Evolutionary conservation across 2,329 filamentous ascomycete species (phyloP), one percentile per base, ranked within the genome.

Genomic region (Cercospora sesami): DNA sequence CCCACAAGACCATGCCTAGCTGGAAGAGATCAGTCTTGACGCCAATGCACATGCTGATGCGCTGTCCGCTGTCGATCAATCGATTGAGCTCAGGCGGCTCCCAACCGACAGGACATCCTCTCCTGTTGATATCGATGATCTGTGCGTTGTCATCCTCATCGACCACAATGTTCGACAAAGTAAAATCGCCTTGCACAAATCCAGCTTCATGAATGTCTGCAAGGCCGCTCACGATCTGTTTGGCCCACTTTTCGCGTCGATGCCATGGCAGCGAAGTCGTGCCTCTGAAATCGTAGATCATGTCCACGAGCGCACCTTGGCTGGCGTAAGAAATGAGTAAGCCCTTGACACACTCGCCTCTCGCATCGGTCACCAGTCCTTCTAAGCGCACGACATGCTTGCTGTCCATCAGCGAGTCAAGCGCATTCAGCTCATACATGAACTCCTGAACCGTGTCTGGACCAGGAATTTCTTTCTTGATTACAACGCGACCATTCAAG

Each of bases 381-480:
- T 94, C 90, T 74, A 98, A 93, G 60, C 89, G 86, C 69, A 98
- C 95, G 68, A 98, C 92, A 74, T 90, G 90, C 5, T 85, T 83
- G 1, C 92, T 92, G 66, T 87, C 88, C 51, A 86, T 85, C 16
- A 99, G 84, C 31, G 88, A 88, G 78, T 91, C 90, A n/a, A 99
- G 87, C 3, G 94, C 94, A 78, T 98, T 97, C 78, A 97, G 91
- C 80, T 99, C 95, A 79, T 99, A 99, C 2, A 98, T 83, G 76
- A 99, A 99, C 78, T 98, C 95, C 70, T 98, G 94, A 21, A 98
- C 90, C 0, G 92, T 95, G 75, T 98, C 94, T 2, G 94, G 94
- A 1, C 94, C 94, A 0, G 95, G 95, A 16, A 99, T 98, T 77
- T 99, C 95, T 79, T 99, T 99, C 80, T 98, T 98, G 80, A 99